A percentile compares a stretch with the other conserved stretches of the same genome.
phyloP scores from a whole-genome alignment of 139 green algal genomes.

The Diplosphaera chodatii region DNA sequence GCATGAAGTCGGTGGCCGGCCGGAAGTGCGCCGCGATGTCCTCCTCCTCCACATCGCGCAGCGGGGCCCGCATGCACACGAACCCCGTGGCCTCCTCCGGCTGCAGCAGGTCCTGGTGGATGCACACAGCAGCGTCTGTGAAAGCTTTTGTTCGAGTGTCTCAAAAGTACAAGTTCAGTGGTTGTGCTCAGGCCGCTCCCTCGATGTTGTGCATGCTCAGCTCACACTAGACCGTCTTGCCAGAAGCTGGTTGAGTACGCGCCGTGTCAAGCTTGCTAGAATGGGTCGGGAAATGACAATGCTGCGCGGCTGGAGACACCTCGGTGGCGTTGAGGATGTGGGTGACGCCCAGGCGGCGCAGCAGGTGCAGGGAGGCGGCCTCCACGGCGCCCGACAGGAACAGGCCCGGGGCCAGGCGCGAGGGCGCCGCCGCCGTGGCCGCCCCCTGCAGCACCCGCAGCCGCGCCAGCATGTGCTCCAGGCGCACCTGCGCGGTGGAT shows the following conservation, averaged over 20 bases:
- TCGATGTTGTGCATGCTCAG: no score
- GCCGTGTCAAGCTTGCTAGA: no score
- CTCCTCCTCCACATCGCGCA: conserved; percentile 74
- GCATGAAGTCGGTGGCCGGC: conserved; percentile 55
- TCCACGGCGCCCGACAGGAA: conserved; percentile 72
- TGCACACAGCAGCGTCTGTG: no score
- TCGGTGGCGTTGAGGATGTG: conserved; percentile 83
- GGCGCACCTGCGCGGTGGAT: conserved; percentile 48
- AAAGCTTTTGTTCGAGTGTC: no score
- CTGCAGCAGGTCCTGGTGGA: conserved; percentile 53
- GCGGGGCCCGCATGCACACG: conserved; percentile 41
- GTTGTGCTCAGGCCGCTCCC: background rate
- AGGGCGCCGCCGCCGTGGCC: conserved; percentile 40
- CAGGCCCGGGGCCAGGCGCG: conserved; percentile 45
- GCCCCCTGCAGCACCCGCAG: conserved; percentile 61
- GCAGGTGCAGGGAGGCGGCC: conserved; percentile 61
- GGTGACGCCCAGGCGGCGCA: conserved; percentile 75
- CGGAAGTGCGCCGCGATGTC: conserved; percentile 62
- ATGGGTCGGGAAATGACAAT: no score
- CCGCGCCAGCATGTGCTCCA: conserved; percentile 79
- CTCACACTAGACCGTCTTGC: no score
- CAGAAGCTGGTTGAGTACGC: no score
- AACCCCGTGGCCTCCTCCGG: conserved; percentile 25
- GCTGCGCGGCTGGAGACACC: no score
- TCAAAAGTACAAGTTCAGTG: no score